Evolutionary conservation across 495 filamentous ascomycete genomes (phyloP).

Genomic region (Choiromyces venosus): DNA sequence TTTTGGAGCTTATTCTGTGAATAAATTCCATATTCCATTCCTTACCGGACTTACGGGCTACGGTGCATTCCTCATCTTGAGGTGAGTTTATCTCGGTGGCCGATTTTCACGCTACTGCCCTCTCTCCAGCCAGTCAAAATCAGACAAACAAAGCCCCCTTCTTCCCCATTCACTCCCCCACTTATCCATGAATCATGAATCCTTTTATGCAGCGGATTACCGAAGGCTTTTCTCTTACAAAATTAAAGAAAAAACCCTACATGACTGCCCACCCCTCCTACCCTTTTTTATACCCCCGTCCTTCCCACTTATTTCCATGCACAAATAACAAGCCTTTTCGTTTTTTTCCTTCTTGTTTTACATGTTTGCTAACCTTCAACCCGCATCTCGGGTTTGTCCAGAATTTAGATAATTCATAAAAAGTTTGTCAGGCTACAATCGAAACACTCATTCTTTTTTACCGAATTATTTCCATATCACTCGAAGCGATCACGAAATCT

Average conservation of each 20-base stretch:
- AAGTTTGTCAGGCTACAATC: neutral
- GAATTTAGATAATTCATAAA: conserved; percentile 1
- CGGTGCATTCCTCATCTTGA: conserved; percentile 12
- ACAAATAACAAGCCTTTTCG: neutral
- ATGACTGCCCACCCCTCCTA: neutral
- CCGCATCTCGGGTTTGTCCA: neutral
- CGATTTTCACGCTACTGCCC: neutral
- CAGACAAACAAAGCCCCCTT: conserved; percentile 13
- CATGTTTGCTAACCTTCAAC: neutral
- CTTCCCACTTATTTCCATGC: neutral
- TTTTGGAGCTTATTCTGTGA: conserved; percentile 38
- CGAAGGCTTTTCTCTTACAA: neutral
- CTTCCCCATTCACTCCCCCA: neutral
- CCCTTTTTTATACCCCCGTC: neutral
- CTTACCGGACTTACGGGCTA: conserved; percentile 20
- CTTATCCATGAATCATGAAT: conserved; percentile 1
- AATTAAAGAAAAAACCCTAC: neutral
- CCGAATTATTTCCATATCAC: conserved; percentile 19
- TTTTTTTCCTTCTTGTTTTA: neutral
- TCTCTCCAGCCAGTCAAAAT: neutral
- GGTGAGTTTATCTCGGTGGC: neutral
- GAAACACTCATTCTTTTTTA: conserved; percentile 8
- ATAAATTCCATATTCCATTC: conserved; percentile 35
- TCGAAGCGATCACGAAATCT: conserved; percentile 9
- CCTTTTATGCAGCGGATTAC: conserved; percentile 1